phyloP scores from a whole-genome alignment of 73 alveolate species.

The Durusdinium trenchii region DNA sequence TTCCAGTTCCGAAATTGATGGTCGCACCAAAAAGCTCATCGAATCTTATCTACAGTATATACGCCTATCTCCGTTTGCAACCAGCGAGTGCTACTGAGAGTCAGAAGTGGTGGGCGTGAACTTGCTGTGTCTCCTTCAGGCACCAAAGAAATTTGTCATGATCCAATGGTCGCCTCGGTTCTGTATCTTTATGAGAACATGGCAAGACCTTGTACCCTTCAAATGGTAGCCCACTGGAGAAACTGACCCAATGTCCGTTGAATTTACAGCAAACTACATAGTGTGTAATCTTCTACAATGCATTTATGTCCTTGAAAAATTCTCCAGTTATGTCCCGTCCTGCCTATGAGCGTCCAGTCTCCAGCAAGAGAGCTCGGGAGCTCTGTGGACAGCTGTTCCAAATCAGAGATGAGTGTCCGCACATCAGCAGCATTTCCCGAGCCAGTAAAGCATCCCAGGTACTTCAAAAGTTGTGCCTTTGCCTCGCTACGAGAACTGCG shows the following conservation, averaged over 20 bases:
- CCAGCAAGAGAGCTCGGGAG: background rate
- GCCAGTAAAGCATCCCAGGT: constrained; percentile 66
- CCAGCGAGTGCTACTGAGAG: background rate
- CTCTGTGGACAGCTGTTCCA: constrained; percentile 2
- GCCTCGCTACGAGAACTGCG: constrained; percentile 51
- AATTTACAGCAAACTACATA: too few relatives aligned
- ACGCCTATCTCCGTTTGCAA: too few relatives aligned
- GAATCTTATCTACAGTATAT: too few relatives aligned
- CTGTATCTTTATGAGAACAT: background rate
- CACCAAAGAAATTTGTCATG: background rate
- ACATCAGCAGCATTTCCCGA: constrained; percentile 53
- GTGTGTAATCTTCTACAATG: too few relatives aligned
- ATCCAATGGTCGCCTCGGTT: too few relatives aligned
- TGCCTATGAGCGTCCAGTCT: constrained; percentile 67
- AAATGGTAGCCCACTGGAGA: too few relatives aligned
- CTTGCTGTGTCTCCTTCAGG: constrained; percentile 53
- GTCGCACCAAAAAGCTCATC: too few relatives aligned
- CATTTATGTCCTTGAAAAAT: too few relatives aligned
- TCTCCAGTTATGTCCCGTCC: background rate
- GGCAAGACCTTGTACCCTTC: too few relatives aligned
- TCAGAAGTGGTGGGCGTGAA: constrained; percentile 53
- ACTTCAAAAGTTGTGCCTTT: constrained; percentile 40
- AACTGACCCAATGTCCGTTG: too few relatives aligned
- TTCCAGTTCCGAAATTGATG: too few relatives aligned
- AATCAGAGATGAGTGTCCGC: background rate